Conservation (phyloP, 108 stramenopile genomes). For the Licmophora abbreviata region DNA sequence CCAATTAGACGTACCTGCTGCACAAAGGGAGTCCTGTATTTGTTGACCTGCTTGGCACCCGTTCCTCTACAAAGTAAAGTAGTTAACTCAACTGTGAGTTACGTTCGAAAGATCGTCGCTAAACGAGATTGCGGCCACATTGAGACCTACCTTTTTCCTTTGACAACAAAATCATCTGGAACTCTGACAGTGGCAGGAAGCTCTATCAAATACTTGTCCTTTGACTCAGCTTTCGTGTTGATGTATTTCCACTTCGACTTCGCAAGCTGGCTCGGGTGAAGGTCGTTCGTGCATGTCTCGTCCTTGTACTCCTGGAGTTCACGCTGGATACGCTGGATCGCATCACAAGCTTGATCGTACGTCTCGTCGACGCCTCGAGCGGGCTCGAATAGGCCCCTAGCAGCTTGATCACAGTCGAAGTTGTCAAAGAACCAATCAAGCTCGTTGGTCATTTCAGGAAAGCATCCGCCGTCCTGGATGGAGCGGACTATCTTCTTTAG, state of each 20-base stretch:
- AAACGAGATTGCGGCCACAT: neutral
- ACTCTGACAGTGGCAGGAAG: conserved; percentile 75
- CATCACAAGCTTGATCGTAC: conserved; percentile 86
- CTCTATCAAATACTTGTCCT: conserved; percentile 95
- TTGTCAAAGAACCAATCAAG: conserved; percentile 90
- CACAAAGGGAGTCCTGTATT: conserved; percentile 81
- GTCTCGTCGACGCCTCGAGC: conserved; percentile 80
- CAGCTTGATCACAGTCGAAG: conserved; percentile 87
- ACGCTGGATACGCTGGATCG: conserved; percentile 52
- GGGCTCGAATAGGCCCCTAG: conserved; percentile 80
- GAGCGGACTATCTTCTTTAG: conserved; percentile 61
- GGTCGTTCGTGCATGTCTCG: conserved; percentile 58
- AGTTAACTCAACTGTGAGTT: neutral
- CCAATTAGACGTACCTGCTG: conserved; percentile 61
- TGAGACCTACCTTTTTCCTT: conserved; percentile 52
- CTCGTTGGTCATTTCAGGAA: conserved; percentile 77
- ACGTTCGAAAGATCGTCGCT: neutral
- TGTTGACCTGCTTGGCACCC: conserved; percentile 81
- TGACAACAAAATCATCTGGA: conserved; percentile 76
- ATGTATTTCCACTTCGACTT: conserved; percentile 70
- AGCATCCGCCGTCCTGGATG: conserved; percentile 73
- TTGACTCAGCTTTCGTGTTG: conserved; percentile 79
- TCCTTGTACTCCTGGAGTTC: conserved; percentile 80
- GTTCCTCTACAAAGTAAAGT: conserved; percentile 23
- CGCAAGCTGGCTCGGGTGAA: conserved; percentile 33